Base-by-base conservation (phyloP, 306 rosid species). In the Potentilla sterilis region DNA sequence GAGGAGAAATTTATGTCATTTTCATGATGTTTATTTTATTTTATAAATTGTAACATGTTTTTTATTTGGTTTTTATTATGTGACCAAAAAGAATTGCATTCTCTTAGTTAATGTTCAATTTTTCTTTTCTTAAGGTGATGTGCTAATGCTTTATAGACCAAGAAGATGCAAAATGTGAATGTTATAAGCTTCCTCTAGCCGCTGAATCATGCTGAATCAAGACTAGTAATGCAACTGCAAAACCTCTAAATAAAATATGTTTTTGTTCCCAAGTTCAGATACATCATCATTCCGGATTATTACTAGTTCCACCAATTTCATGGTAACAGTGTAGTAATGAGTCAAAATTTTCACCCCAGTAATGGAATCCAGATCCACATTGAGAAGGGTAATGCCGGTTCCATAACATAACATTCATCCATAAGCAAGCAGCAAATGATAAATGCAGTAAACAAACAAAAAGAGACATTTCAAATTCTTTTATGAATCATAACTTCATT, bases 181-280 rank as follows among this genome's bases (percentile, higher is more conserved):
- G 70, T 44, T 44, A 13, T 24, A 14, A 22, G 85, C 68, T 57
- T 41, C n/a, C 48, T 69, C 40, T 43, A 74, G 77, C 77, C 59
- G 59, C 76, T 67, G 66, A 66, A 66, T 47, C 51, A 46, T 46
- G 51, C 76, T 67, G 66, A 66, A 66, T 47, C 51, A 46, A 12
- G 51, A 11, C 40, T 2, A 37, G 40, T 37, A 5, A 37, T 37
- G 40, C 40, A 37, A 5, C 3, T 37, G 40, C 40, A 37, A 5
- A 37, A 37, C 40, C 5, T 37, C 40, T 3, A 2, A 37, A 37
- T 5, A 37, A 28, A 37, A 37, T 1, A 37, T 37, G 40, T 2
- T 37, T 37, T 37, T 37, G 40, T 37, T 37, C 40, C 40, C 40
- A 37, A 37, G 5, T 5, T 3, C 5, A 37, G 40, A 37, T 2